Evolutionary conservation across 2,329 filamentous ascomycete genomes (phyloP).

Genomic region (Trichoderma guizhouense): DNA sequence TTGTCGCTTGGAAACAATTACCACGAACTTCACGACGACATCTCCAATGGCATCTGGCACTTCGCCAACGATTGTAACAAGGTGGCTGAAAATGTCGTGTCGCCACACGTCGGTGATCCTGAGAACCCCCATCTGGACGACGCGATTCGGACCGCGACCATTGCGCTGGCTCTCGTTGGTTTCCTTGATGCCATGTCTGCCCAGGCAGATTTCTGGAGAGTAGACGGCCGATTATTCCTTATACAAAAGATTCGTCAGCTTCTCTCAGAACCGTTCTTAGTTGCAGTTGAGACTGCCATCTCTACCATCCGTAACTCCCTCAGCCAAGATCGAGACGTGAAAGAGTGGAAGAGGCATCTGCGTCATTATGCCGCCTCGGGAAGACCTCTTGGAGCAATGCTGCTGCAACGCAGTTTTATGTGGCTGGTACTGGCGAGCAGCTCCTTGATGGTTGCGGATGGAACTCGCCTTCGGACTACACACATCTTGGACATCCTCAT

Average conservation of each 20-base stretch:
- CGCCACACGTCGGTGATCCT: constrained; percentile 52
- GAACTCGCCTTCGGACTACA: constrained; percentile 54
- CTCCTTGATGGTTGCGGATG: constrained; percentile 66
- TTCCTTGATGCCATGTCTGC: constrained; percentile 81
- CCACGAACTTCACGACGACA: constrained; percentile 61
- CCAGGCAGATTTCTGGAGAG: constrained; percentile 76
- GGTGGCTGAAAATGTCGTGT: constrained; percentile 55
- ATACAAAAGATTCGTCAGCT: constrained; percentile 69
- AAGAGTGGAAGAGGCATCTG: constrained; percentile 84
- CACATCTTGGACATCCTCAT: constrained; percentile 74
- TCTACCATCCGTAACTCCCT: constrained; percentile 84
- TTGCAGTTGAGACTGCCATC: constrained; percentile 83
- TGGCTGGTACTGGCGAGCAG: constrained; percentile 76
- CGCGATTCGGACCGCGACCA: constrained; percentile 66
- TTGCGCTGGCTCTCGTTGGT: constrained; percentile 82
- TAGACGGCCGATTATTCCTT: constrained; percentile 68
- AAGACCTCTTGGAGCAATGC: constrained; percentile 83
- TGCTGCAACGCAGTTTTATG: constrained; percentile 86
- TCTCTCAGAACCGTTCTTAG: constrained; percentile 79
- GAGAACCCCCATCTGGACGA: constrained; percentile 62
- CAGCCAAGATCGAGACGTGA: constrained; percentile 60
- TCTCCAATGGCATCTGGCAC: constrained; percentile 63
- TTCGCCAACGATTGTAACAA: constrained; percentile 71
- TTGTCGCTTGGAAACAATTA: constrained; percentile 77
- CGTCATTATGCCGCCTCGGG: constrained; percentile 78